Percentiles rank a stretch among this genome's conserved stretches.
These are phyloP conservation scores for Hydnum rufescens DNA, from an alignment of 768 basidiomycete species.

Conservation along the genomic window DNA sequence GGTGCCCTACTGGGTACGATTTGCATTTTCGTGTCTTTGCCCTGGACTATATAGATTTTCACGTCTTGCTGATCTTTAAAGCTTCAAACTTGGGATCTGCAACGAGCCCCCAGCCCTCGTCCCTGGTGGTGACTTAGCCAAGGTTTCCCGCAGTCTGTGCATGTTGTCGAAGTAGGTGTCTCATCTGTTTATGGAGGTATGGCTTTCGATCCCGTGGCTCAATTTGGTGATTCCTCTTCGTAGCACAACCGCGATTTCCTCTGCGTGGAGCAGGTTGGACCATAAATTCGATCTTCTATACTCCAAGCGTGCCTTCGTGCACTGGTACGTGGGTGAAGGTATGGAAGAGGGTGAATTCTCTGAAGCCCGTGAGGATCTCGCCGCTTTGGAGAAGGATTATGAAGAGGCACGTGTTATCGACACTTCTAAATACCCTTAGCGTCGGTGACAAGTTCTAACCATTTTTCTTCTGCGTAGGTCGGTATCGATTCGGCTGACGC, in stretches of 20 bases:
- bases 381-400: constrained; percentile 90
- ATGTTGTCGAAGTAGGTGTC: constrained; percentile 72
- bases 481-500: constrained; percentile 20
- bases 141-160: constrained; percentile 83
- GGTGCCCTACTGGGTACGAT: constrained; percentile 78
- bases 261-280: constrained; percentile 88
- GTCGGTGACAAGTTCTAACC: not conserved
- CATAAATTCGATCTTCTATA: constrained; percentile 98
- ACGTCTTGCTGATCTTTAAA: constrained; percentile 18
- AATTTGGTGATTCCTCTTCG: not conserved
- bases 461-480: constrained; percentile 19
- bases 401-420: constrained; percentile 30
- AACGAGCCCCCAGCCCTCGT: constrained; percentile 86
- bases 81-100: constrained; percentile 74
- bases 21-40: constrained; percentile 3
- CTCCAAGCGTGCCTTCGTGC: constrained; percentile 82
- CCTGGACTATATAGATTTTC: not conserved
- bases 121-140: constrained; percentile 88
- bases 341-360: constrained; percentile 99
- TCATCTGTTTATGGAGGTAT: not conserved
- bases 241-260: constrained; percentile 82
- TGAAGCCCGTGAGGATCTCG: constrained; percentile 94
- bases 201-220: not conserved
- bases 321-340: constrained; percentile 97
- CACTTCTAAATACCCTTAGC: not conserved